Conservation (phyloP, 169 alveolate genomes). For the Cryptosporidium andersoni region DNA sequence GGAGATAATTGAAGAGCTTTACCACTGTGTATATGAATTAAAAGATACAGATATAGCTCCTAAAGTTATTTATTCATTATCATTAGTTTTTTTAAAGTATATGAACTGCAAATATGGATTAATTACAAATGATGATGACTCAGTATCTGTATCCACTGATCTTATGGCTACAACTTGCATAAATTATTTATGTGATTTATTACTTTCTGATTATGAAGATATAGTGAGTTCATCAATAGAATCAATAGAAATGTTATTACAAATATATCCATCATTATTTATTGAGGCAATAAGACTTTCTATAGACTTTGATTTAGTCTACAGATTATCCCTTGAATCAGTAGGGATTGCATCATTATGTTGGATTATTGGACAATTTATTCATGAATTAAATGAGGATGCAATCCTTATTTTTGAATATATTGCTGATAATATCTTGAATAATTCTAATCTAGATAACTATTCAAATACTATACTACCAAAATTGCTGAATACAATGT, state of each 20-base stretch:
- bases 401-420: constrained; percentile 10
- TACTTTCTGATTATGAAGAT: constrained; percentile 21
- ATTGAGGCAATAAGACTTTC: not conserved
- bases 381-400: constrained; percentile 19
- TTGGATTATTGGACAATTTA: constrained; percentile 45
- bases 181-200: constrained; percentile 1
- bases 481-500: constrained; percentile 12
- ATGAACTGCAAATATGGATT: constrained; percentile 5
- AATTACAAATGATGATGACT: not conserved
- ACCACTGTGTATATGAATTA: constrained; percentile 39
- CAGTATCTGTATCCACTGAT: constrained; percentile 1
- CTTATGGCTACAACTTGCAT: constrained; percentile 1
- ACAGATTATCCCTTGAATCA: constrained; percentile 15
- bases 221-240: constrained; percentile 20
- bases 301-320: not conserved
- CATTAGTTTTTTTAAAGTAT: constrained; percentile 13
- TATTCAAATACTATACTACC: constrained; percentile 13
- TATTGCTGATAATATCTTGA: not conserved
- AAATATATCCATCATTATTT: constrained; percentile 35
- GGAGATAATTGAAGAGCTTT: constrained; percentile 34
- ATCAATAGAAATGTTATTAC: constrained; percentile 21
- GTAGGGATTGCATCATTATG: constrained; percentile 34
- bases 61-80: constrained; percentile 26
- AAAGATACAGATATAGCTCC: not conserved
- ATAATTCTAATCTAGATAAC: constrained; percentile 6